Evolutionary conservation across 345 rosid species (phyloP), one percentile per base, ranked within the genome.

Genomic region (Eucalyptus leucophloia): DNA sequence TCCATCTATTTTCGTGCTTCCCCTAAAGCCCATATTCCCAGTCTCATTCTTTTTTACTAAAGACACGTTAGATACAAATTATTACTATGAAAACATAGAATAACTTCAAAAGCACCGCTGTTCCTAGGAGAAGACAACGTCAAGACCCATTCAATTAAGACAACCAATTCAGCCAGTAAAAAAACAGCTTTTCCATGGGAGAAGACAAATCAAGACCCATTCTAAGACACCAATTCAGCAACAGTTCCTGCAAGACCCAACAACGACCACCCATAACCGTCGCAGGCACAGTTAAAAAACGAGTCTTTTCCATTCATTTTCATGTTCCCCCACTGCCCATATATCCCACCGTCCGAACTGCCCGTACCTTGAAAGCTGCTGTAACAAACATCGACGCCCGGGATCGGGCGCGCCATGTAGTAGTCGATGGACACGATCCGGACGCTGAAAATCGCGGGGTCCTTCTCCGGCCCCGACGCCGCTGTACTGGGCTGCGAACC

Each of bases 361-460:
- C 44, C 30, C 1, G 42, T 90, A 96, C 99, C 98, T 93, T 95
- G 99, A 86, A 98, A 95, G 93, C 94, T 94, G 91, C 98, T 95
- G 93, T 98, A 98, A 90, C 96, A 95, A 67, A 95, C 81, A 89
- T 97, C 99, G 91, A 91, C 89, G 67, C 91, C 94, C 42, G 98
- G 97, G 87, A 97, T 92, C 10, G 99, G 99, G 88, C 96, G 93
- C 88, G 98, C 94, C 98, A 95, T 95, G 93, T 95, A 97, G 90
- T 95, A 94, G 89, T 97, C 99, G 87, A 98, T 95, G 17, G 98
- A 92, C 24, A 97, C 98, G 60, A 96, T 96, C 86, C 99, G 96
- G 49, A 96, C 93, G 53, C 98, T 97, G 94, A 97, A 98, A 87
- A 95, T 80, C 81, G 87, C 92, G 65, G 96, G 91, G 17, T 50